Evolutionary conservation across 768 basidiomycete species (phyloP), one percentile per base, ranked within the genome.

Genomic region (Kwoniella botswanensis): DNA sequence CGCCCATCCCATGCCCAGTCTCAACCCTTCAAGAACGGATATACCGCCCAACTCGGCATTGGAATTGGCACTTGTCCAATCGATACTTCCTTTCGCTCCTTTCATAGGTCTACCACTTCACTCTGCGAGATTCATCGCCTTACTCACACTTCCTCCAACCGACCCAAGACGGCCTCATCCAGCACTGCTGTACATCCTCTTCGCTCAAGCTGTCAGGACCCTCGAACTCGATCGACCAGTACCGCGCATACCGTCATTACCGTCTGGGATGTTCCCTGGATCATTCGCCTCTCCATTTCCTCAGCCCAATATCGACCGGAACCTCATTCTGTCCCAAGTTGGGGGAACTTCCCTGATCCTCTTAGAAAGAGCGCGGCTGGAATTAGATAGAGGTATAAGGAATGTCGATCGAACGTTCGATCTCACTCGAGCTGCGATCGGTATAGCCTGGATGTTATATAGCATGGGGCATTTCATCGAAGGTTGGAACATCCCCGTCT

Each of bases 131-230:
- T 77, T 82, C 52, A 58, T 82, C 21, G 72, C 79, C 3, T 71
- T 78, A 9, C 65, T 82, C 17, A 44, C 65, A 6, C 63, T 77
- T 1, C 69, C 75, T 4, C 26, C 68, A n/a, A 29, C 26, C 21
- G 65, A 80, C 18, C 59, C 71, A 1, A 29, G 46, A 18, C 72
- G 82, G 13, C 82, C 82, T 12, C 82, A 82, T 67, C 82, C 82
- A 3, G 75, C 82, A 11, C 59, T 82, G 2, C 69, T 82, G 35
- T 79, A 80, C 65, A 74, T 80, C 53, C 68, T 82, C 21, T 82
- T 79, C 62, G 67, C 78, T n/a, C 78, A 81, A 63, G 76, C 76
- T 2, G 71, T 76, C 22, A 60, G 71, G 21, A 61, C 75, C 3
- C 50, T 81, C 15, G 75, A 75, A 26, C 41, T 52, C 4, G 44